Conservation (phyloP, 176 grass and related monocot genomes). For the Oryza punctata region DNA sequence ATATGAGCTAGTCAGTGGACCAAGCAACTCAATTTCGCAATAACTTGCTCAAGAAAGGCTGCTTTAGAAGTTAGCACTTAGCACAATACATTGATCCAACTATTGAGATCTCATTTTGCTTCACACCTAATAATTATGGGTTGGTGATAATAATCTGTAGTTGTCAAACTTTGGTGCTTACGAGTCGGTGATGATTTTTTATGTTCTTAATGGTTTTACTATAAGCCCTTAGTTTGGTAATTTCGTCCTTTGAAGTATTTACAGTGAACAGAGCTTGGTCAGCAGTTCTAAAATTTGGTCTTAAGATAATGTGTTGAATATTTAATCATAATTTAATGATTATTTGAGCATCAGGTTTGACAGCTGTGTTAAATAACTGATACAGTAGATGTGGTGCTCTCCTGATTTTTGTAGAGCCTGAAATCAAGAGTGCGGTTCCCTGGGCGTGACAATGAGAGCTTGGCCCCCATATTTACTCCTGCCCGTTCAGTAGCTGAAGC, state of each 20-base stretch:
- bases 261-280: neutral
- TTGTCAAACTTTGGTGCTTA: neutral
- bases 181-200: neutral
- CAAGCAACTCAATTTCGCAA: slow-evolving; percentile 3
- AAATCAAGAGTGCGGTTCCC: slow-evolving; percentile 95
- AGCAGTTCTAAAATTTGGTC: neutral
- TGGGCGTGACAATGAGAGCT: slow-evolving; percentile 76
- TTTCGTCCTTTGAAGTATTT: neutral
- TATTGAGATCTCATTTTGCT: neutral
- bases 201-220: neutral
- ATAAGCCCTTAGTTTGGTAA: neutral
- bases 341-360: slow-evolving; percentile 18
- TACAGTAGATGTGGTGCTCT: neutral
- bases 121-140: slow-evolving; percentile 8
- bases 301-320: neutral
- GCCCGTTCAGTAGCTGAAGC: slow-evolving; percentile 65
- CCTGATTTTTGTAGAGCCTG: slow-evolving; percentile 64
- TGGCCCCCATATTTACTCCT: slow-evolving; percentile 81
- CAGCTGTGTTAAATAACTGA: neutral
- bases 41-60: neutral
- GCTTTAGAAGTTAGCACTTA: slow-evolving; percentile 17
- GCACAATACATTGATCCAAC: slow-evolving; percentile 13
- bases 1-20: neutral
- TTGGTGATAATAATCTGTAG: neutral
- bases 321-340: neutral